phyloP scores from a whole-genome alignment of 2,329 filamentous ascomycete species.

The Fusarium palustre region DNA sequence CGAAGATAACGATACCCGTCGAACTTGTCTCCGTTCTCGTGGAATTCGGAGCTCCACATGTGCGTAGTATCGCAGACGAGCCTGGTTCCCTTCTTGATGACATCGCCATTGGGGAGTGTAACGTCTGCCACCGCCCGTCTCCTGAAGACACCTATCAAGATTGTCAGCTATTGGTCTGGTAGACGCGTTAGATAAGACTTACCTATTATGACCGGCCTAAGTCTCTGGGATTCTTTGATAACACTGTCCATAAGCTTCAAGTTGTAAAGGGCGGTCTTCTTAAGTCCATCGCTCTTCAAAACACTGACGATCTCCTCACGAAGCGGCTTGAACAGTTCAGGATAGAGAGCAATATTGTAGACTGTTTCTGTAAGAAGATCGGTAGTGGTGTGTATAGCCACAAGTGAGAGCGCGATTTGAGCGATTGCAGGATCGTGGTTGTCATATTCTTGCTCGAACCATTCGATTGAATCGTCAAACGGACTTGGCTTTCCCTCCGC shows the following conservation, averaged over 20 bases:
- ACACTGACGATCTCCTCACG: conserved; percentile 54
- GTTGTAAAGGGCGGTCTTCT: conserved; percentile 56
- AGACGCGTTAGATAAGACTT: not conserved
- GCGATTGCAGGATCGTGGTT: conserved; percentile 27
- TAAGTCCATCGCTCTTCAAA: conserved; percentile 52
- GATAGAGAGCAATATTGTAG: conserved; percentile 54
- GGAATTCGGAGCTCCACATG: not conserved
- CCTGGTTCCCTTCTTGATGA: conserved; percentile 15
- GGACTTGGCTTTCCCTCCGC: conserved; percentile 54
- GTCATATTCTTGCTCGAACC: conserved; percentile 61
- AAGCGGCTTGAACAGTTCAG: conserved; percentile 52
- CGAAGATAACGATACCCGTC: conserved; percentile 61
- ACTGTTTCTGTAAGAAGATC: conserved; percentile 40
- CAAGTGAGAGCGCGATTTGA: conserved; percentile 53
- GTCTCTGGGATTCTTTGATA: conserved; percentile 63
- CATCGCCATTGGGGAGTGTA: conserved; percentile 11
- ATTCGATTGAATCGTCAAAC: conserved; percentile 62
- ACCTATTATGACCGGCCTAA: conserved; percentile 56
- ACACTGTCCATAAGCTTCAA: conserved; percentile 62
- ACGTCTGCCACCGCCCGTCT: not conserved
- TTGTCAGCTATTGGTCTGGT: not conserved
- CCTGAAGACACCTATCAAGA: not conserved
- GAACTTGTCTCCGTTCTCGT: conserved; percentile 47
- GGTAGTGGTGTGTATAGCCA: conserved; percentile 66
- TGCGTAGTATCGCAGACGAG: not conserved